Evolutionary conservation across 495 filamentous ascomycete genomes (phyloP), one percentile per base, ranked within the genome.

Genomic region (Staphylotrichum longicolle): DNA sequence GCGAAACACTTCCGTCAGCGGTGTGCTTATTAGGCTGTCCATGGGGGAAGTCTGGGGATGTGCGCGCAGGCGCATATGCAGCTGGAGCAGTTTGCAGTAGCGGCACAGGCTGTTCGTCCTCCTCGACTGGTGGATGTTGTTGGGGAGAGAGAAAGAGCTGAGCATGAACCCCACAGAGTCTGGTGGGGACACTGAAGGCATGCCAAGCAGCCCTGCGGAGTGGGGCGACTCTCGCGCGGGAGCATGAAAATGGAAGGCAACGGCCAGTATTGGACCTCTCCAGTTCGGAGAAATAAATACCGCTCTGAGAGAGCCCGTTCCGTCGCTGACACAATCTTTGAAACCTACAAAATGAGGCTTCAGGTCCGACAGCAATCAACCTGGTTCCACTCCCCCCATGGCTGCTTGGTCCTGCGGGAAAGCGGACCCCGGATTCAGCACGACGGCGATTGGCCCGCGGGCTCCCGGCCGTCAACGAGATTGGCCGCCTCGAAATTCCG

Each of bases 401-500:
- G 20, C 20, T 20, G 3, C 12, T 0, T 12, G 34, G 34, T 11
- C 1, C 20, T 8, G 49, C 49, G 50, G n/a, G 10, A 37, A 52
- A 53, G 33, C 34, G 57, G 57, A 47, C 2, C 45, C 57, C 5
- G 30, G 39, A 20, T 34, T 27, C 57, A 60, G 37, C 47, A 37
- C 27, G 5, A n/a, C 48, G 27, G 39, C 48, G 47, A 60, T 52
- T 60, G 57, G 57, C n/a, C 5, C 4, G 14, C 39, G 45, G 7
- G 5, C 1, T 4, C 7, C 57, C 30, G 27, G 39, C 3, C 20
- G 5, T 32, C 27, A 30, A 51, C 39, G 2, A 4, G 57, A 60
- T 60, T 60, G 57, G 57, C 48, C 48, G 57, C 57, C 57, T 60
- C 39, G 15, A 52, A 34, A 33, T 44, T 14, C 52, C 57, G 40